phyloP scores from a whole-genome alignment of 1,284 basidiomycete genomes.

The Leccinum pallidistipes region DNA sequence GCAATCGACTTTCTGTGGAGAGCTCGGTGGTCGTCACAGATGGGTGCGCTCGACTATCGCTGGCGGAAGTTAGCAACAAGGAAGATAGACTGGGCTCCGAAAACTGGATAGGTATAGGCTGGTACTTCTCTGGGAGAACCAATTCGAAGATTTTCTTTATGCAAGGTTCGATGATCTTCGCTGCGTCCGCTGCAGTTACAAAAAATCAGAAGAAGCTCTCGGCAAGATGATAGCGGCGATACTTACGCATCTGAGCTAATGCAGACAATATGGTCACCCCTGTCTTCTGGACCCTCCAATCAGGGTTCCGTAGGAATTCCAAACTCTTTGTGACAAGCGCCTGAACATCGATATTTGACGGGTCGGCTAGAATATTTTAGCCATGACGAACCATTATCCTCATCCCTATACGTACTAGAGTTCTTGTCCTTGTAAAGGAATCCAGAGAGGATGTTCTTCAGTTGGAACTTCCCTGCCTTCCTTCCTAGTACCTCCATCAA shows the following conservation, averaged over 20 bases:
- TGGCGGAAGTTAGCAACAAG: background rate
- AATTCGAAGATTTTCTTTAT: slow-evolving; percentile 18
- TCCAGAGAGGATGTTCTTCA: slow-evolving; percentile 23
- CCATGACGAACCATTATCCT: background rate
- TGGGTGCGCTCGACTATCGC: background rate
- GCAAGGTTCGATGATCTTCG: background rate
- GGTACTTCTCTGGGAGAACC: slow-evolving; percentile 17
- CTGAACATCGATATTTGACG: slow-evolving; percentile 1
- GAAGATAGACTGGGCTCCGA: background rate
- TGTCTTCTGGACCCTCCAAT: slow-evolving; percentile 24
- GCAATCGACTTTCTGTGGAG: background rate
- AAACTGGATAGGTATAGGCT: background rate
- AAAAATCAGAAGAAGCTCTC: background rate
- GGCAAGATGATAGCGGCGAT: background rate
- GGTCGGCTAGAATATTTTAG: slow-evolving; percentile 8
- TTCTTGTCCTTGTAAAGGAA: slow-evolving; percentile 23
- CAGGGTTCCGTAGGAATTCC: background rate
- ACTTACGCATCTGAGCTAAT: slow-evolving; percentile 22
- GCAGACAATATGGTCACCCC: slow-evolving; percentile 25
- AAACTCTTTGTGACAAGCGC: slow-evolving; percentile 16
- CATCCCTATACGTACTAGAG: slow-evolving; percentile 10
- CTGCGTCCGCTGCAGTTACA: slow-evolving; percentile 16
- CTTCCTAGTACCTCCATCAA: slow-evolving; percentile 18
- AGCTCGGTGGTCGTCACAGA: background rate
- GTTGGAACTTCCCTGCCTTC: slow-evolving; percentile 14